Evolutionary conservation across 345 rosid genomes (phyloP).

Genomic region (Eucalyptus regnans): DNA sequence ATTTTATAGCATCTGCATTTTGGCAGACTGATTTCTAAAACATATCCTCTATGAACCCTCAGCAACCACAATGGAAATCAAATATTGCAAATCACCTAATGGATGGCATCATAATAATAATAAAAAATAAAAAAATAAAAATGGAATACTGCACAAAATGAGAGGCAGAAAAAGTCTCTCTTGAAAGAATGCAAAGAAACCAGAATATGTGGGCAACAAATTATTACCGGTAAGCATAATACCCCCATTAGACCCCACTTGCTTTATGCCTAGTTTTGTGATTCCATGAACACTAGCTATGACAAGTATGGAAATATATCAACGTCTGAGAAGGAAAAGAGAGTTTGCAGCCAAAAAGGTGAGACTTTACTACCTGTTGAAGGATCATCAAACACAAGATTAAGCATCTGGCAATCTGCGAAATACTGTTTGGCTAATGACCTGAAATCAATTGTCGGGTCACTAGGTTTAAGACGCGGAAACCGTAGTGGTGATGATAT

Average conservation of each 20-base stretch:
- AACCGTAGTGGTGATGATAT: constrained; percentile 94
- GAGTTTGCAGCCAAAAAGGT: background rate
- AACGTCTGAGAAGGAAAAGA: background rate
- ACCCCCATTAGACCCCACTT: background rate
- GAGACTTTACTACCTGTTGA: constrained; percentile 48
- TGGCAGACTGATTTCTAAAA: background rate
- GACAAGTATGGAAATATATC: background rate
- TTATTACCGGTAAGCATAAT: background rate
- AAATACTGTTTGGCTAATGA: constrained; percentile 89
- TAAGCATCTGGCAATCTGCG: constrained; percentile 56
- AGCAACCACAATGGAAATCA: background rate
- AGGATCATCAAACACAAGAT: constrained; percentile 72
- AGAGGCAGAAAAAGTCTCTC: background rate
- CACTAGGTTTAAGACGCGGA: constrained; percentile 62
- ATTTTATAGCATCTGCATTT: background rate
- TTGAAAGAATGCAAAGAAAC: background rate
- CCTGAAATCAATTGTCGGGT: constrained; percentile 68
- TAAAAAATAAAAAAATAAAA: background rate
- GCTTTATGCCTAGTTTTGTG: background rate
- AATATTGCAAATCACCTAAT: background rate
- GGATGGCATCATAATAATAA: background rate
- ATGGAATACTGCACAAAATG: background rate
- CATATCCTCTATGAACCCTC: background rate
- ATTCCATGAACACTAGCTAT: background rate
- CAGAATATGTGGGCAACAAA: background rate